phyloP scores from a whole-genome alignment of 768 basidiomycete species.

The Scleroderma citrinum region DNA sequence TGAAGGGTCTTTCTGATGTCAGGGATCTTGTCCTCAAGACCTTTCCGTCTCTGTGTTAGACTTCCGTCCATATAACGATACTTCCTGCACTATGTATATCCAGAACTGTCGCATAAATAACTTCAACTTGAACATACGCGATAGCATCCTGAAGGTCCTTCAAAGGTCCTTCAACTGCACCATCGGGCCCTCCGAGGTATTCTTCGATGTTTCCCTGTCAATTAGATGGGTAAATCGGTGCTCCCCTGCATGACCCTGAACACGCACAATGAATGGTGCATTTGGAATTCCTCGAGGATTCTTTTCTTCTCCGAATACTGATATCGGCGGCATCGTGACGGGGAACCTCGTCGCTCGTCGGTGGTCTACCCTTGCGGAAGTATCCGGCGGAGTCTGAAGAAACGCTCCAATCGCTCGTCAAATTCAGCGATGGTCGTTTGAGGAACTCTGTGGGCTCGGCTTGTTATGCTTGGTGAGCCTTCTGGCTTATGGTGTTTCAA shows the following conservation, averaged over 20 bases:
- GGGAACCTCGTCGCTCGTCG: not conserved
- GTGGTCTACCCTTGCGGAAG: too few relatives aligned
- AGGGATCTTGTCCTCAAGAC: slow-evolving; percentile 91
- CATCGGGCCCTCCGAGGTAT: slow-evolving; percentile 75
- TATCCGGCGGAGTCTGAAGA: not conserved
- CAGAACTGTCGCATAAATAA: slow-evolving; percentile 9
- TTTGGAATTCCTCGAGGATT: slow-evolving; percentile 93
- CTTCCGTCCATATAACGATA: slow-evolving; percentile 97
- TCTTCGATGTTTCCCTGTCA: slow-evolving; percentile 81
- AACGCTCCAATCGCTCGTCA: too few relatives aligned
- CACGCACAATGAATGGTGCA: slow-evolving; percentile 89
- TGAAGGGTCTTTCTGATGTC: slow-evolving; percentile 89
- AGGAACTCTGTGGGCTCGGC: too few relatives aligned
- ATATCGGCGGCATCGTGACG: slow-evolving; percentile 18
- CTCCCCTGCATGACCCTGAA: not conserved
- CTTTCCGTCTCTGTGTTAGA: slow-evolving; percentile 67
- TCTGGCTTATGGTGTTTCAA: too few relatives aligned
- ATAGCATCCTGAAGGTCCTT: slow-evolving; percentile 87
- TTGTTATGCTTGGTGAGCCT: too few relatives aligned
- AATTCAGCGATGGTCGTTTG: too few relatives aligned
- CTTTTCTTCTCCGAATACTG: slow-evolving; percentile 40
- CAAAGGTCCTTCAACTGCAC: slow-evolving; percentile 70
- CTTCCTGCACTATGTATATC: slow-evolving; percentile 58
- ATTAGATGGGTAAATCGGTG: not conserved
- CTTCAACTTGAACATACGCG: slow-evolving; percentile 54